Evolutionary conservation across 352 stramenopile species (phyloP), one percentile per base, ranked within the genome.

Genomic region (Hyaloperonospora arabidopsidis): DNA sequence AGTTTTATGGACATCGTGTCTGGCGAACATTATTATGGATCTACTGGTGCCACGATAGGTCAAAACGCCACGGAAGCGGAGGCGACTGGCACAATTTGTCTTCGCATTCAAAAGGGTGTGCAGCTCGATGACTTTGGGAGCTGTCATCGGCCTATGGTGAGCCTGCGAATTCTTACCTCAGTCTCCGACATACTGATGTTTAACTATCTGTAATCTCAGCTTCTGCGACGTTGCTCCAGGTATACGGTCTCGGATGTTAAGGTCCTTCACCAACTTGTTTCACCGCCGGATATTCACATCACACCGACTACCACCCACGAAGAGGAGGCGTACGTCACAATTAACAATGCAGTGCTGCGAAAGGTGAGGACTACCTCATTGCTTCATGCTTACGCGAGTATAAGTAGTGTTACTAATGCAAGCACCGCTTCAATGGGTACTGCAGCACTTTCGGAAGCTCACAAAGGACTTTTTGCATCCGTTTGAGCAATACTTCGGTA

Each of bases 401-500:
- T 22, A 18, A 5, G 18, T 0, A 40, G 32, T 5, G 21, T 0
- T 39, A 2, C 38, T 66, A 47, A 56, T 21, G 17, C 22, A 39
- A 44, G 10, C 0, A 50, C 52, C n/a, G 0, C 50, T 32, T 53
- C 44, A n/a, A 52, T 45, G 23, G 21, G 45, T 48, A 7, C 46
- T 25, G 39, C 57, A 93, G 80, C 84, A 95, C 57, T 95, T 95
- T 49, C 69, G 78, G 35, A 77, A 87, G 59, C 72, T 95, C 11
- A 94, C 86, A 2, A 84, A 89, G 55, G 63, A 68, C 5, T 94
- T 95, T 40, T 61, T 95, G n/a, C 68, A 78, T n/a, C 86, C 86
- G 13, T 93, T 95, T 45, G 79, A 94, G 56, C 74, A 85, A 35
- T 94, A 88, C 50, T 92, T 95, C 54, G 79, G 82, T 14, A 79